Conservation (phyloP, 257 asterid species). For the Solanum paucissectum region DNA sequence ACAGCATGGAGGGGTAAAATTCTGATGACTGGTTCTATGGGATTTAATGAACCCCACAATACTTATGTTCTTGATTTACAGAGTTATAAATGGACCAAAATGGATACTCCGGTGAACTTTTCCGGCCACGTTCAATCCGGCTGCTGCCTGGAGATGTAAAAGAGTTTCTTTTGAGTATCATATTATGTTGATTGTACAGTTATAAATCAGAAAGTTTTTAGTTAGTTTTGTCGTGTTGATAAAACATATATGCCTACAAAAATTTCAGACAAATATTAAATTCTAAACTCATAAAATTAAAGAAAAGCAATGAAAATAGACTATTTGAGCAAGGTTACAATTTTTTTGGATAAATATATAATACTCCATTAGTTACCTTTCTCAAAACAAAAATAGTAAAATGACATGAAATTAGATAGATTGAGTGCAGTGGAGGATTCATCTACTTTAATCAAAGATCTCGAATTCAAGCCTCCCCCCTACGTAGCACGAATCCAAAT, state of each 20-base stretch:
- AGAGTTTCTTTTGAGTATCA: not conserved
- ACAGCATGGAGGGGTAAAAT: constrained; percentile 46
- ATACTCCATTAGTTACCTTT: too few relatives aligned
- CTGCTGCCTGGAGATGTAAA: constrained; percentile 49
- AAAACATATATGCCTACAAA: not conserved
- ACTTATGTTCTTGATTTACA: constrained; percentile 31
- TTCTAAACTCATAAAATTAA: not conserved
- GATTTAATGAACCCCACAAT: constrained; percentile 25
- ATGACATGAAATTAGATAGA: too few relatives aligned
- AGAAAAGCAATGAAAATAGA: not conserved
- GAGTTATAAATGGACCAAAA: constrained; percentile 35
- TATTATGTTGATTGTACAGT: not conserved
- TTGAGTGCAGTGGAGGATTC: too few relatives aligned
- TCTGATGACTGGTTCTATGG: constrained; percentile 35
- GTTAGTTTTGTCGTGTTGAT: not conserved
- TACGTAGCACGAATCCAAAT: too few relatives aligned
- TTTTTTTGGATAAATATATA: too few relatives aligned
- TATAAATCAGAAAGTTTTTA: not conserved
- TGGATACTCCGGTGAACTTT: constrained; percentile 27
- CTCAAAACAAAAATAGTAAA: too few relatives aligned
- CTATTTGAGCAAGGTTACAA: too few relatives aligned
- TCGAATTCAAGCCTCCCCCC: too few relatives aligned
- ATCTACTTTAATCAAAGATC: too few relatives aligned
- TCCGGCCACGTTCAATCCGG: constrained; percentile 68
- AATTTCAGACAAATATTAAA: not conserved